Evolutionary conservation across 805 yeast species (phyloP), one percentile per base, ranked within the genome.

Genomic region (Saccharomycopsis synnaedendra): DNA sequence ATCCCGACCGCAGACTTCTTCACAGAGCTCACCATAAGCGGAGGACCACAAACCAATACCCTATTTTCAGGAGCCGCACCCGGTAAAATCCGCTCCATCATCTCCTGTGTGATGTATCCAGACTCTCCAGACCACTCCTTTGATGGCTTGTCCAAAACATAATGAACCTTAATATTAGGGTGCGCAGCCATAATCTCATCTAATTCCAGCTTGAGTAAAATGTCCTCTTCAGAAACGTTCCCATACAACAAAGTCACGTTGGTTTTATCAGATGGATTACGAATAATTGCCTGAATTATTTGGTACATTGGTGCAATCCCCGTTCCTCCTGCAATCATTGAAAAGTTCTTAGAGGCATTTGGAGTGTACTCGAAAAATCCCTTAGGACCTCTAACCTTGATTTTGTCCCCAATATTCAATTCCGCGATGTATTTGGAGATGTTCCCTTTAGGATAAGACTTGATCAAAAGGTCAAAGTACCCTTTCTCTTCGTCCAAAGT

Each of bases 281-380:
- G 67, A 57, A 80, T 79, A 55, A 89, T 81, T 9, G 94, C 85
- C 57, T 85, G 83, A 56, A 89, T 78, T 56, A 88, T 81, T 70
- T 88, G 96, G 66, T 79, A 86, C 96, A 88, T 88, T 62, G 96
- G 96, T 5, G 96, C 83, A 59, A 88, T 83, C 63, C 97, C 97
- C 37, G 97, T 86, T 60, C 97, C 97, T 56, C 97, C 97, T 39
- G 96, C 95, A 55, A 90, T 80, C 97, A 89, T 89, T 47, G 83
- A 87, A 51, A 89, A 72, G 51, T 75, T 72, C 50, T 72, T 68
- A 49, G 76, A 80, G 80, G 82, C 79, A 66, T 85, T 85, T 56
- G 94, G 87, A 46, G 77, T 70, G 68, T 89, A 89, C 53, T 79
- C 74, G 71, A 85, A 87, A 59, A 78, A 78, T 5, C 97, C 97